Evolutionary conservation across 208 protist species (phyloP), one percentile per base, ranked within the genome.

Genomic region (Spongospora subterranea): DNA sequence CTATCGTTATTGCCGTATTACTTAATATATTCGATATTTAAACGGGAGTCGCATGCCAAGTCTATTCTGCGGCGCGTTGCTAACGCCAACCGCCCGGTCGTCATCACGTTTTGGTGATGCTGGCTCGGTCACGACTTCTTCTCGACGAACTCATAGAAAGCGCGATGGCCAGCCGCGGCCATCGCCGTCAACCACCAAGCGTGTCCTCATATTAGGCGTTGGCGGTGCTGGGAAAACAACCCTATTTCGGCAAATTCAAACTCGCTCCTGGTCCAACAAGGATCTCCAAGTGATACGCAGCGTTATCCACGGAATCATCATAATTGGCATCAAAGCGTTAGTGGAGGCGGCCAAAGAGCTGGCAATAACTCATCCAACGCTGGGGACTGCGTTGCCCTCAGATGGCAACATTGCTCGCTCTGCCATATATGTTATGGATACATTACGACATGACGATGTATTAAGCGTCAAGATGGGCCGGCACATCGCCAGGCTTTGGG

Each of bases 401-500:
- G n/a, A 43, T 17, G 35, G 35, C 35, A 35, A 13, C 71, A 43
- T 82, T 43, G 17, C 6, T 6, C 71, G 71, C 6, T 82, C 71
- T n/a, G 71, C n/a, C n/a, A 6, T 40, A 35, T 82, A 82, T n/a
- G 71, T 82, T 6, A 82, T 35, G 17, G 40, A 35, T 20, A 13
- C 6, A n/a, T 35, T 82, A 39, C 17, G n/a, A 43, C 13, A 39
- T n/a, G 71, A 82, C n/a, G 17, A 35, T n/a, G 71, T 39, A n/a
- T n/a, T 82, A 13, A 6, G 6, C 17, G 11, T n/a, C 11, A 35
- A 43, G 17, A n/a, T n/a, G 17, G 71, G 17, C 40, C 71, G 71
- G 17, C 71, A 82, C n/a, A 82, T 82, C 71, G 71, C 71, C 71
- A 35, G n/a, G 6, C 71, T 82, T n/a, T 82, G 71, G 71, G 71